Percentiles rank a stretch among this genome's conserved stretches.
Evolutionary conservation across 768 basidiomycete species (phyloP).

Genomic region (Boletus rufocinnamomeus): DNA sequence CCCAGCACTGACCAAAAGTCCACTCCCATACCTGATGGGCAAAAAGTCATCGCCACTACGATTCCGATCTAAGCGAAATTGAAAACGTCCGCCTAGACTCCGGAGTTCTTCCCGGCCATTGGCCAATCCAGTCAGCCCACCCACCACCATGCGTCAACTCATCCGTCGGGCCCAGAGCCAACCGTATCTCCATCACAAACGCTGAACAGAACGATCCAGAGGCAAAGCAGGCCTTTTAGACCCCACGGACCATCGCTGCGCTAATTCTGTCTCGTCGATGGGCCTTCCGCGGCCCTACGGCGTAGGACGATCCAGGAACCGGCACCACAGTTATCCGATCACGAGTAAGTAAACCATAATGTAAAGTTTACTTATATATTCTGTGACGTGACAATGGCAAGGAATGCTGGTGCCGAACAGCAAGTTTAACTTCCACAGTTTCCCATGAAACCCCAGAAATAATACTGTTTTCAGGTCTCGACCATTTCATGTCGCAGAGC

Average conservation of each 20-base stretch:
- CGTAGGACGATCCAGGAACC: constrained; percentile 35
- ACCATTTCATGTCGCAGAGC: constrained; percentile 1
- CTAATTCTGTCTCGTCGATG: constrained; percentile 10
- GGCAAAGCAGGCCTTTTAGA: neutral
- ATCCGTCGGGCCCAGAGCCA: neutral
- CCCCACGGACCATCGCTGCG: constrained; percentile 1
- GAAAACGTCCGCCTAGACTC: constrained; percentile 18
- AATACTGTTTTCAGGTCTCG: neutral
- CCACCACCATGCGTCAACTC: neutral
- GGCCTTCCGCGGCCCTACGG: constrained; percentile 32
- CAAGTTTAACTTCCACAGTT: constrained; percentile 10
- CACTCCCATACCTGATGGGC: constrained; percentile 16
- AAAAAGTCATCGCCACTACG: constrained; percentile 26
- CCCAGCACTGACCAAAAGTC: constrained; percentile 1
- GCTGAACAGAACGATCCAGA: neutral
- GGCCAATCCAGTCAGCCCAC: neutral
- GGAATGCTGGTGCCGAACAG: constrained; percentile 9
- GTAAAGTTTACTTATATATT: constrained; percentile 25
- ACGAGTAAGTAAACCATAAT: constrained; percentile 22
- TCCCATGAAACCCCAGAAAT: constrained; percentile 12
- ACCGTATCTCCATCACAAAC: neutral
- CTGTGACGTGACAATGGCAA: constrained; percentile 24
- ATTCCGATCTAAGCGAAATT: constrained; percentile 36
- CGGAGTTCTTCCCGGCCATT: constrained; percentile 14
- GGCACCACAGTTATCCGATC: constrained; percentile 24